These are phyloP conservation scores for Thielaviopsis ethacetica DNA, from an alignment of 2,329 filamentous ascomycete species.

Conservation along the genomic window DNA sequence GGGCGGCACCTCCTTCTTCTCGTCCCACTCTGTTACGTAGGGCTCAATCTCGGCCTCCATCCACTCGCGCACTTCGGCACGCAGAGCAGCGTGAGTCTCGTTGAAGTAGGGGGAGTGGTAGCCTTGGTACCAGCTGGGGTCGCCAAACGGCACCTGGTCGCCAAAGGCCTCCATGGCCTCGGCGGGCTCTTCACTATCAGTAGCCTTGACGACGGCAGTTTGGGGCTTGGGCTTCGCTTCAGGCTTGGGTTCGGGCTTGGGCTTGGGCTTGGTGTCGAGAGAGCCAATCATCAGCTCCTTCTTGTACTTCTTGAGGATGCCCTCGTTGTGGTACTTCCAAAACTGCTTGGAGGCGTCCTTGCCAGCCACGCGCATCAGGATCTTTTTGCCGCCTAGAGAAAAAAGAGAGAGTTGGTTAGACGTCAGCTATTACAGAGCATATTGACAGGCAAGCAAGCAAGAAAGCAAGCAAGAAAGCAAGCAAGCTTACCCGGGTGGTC, in stretches of 20 bases:
- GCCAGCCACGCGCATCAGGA: constrained; percentile 44
- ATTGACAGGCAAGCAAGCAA: constrained; percentile 11
- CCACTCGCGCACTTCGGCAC: constrained; percentile 84
- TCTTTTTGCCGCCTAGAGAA: constrained; percentile 42
- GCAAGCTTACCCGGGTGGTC: constrained; percentile 55
- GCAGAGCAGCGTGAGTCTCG: constrained; percentile 78
- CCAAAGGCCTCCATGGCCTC: constrained; percentile 62
- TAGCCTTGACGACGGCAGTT: constrained; percentile 14
- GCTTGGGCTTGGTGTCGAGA: constrained; percentile 67
- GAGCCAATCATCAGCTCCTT: constrained; percentile 67
- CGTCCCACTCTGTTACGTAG: constrained; percentile 89
- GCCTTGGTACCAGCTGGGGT: constrained; percentile 88
- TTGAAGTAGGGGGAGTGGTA: constrained; percentile 97
- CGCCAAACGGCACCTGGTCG: constrained; percentile 74
- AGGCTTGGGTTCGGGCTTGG: constrained; percentile 31
- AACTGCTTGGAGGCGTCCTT: constrained; percentile 53
- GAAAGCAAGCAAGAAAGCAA: background rate
- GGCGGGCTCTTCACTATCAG: constrained; percentile 28
- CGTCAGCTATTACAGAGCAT: background rate
- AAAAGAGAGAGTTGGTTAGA: constrained; percentile 10
- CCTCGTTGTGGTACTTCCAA: constrained; percentile 69
- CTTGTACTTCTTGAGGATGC: constrained; percentile 76
- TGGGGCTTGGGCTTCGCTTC: constrained; percentile 22
- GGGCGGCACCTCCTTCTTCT: constrained; percentile 76
- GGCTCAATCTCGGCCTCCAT: constrained; percentile 80